Base-by-base conservation (phyloP, 495 filamentous ascomycete genomes). In the Aspergillus egyptiacus region DNA sequence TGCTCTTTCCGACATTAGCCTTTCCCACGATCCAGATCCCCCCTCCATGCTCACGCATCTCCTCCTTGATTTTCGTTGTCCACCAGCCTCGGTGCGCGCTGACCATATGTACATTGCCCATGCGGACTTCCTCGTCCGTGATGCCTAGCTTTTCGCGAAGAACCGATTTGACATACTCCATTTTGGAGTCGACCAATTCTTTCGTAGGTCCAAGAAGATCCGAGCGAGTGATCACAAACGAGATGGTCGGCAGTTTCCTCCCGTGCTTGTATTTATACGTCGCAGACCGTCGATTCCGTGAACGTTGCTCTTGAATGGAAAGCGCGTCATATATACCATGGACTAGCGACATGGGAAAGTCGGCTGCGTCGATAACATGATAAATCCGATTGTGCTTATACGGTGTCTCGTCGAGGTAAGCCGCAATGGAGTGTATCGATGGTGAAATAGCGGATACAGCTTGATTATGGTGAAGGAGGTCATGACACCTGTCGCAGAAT, bases 1-100 rank as follows among this genome's bases (percentile, higher is more conserved):
- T 84, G 60, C 90, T 96, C 66, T 99, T 99, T 11, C 93, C 93
- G 20, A 97, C 93, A 60, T 99, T 99, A 42, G 85, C 88, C 57
- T 91, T 95, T n/a, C 94, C 93, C 19, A 97, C 87, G 73, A 99
- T 82, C 93, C 93, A 99, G n/a, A 86, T 78, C 5, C 84, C 94
- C 2, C 91, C 90, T 7, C 84, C 87, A 31, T 87, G 80, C 27
- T 80, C 68, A 67, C 76, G 85, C 37, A 95, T 87, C 22, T 89
- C 81, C 57, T 95, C 85, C 63, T 89, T 95, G 52, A 96, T 68
- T 31, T 84, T 70, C 55, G 78, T 86, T 0, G 86, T 95, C 90
- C 90, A 94, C 91, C 91, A 95, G 15, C 77, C 75, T 47, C 85
- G 71, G 50, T 87, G 85, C 9, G 90, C 79, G 61, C 88, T 94